Conservation (phyloP, 306 rosid genomes). For the Cicer yamashitae region DNA sequence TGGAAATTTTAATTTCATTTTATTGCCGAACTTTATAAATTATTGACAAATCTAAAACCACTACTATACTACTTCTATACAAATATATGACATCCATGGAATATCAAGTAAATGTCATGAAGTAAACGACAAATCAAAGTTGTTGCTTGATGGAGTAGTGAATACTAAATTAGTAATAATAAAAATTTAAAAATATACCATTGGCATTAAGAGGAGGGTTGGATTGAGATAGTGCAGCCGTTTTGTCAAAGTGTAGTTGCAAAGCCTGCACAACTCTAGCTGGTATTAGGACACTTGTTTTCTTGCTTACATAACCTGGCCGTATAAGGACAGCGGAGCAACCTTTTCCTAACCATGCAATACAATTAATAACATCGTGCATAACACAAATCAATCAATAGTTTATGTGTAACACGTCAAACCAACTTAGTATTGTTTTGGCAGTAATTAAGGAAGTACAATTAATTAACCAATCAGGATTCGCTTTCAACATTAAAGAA, state of each 20-base stretch:
- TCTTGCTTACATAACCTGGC: too few relatives aligned
- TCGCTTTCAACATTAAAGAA: background rate
- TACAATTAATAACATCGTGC: background rate
- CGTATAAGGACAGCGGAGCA: constrained; percentile 71
- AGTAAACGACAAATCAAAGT: background rate
- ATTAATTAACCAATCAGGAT: background rate
- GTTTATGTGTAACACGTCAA: constrained; percentile 3
- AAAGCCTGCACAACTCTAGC: constrained; percentile 92
- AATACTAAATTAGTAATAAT: background rate
- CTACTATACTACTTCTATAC: too few relatives aligned
- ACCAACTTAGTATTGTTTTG: background rate
- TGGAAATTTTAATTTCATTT: background rate
- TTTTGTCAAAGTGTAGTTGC: constrained; percentile 78
- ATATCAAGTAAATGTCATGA: background rate
- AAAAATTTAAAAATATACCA: constrained; percentile 49
- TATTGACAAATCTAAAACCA: background rate
- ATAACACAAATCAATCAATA: constrained; percentile 2
- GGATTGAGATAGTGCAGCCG: constrained; percentile 56
- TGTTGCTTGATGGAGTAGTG: background rate
- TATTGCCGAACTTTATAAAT: background rate
- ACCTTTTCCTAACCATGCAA: constrained; percentile 48
- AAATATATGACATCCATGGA: background rate
- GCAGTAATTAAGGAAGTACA: background rate
- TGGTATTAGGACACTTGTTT: constrained; percentile 67
- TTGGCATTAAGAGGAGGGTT: constrained; percentile 48